Evolutionary conservation across 306 rosid species (phyloP).

Genomic region (Calophaca sinica): DNA sequence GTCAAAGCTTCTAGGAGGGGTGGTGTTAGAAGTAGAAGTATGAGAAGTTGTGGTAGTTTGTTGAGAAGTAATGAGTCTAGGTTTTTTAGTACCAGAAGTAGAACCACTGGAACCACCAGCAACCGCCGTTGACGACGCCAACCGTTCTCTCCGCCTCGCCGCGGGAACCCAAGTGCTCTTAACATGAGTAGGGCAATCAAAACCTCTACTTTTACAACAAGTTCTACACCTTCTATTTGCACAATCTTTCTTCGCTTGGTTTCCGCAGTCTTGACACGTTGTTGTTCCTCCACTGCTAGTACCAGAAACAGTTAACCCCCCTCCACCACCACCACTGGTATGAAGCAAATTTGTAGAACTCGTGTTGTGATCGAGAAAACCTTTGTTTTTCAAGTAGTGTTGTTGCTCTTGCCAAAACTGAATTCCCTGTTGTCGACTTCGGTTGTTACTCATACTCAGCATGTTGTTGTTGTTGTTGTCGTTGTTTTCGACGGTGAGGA

Average conservation of each 20-base stretch:
- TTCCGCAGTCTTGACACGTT: slow-evolving; percentile 94
- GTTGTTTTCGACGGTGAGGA: slow-evolving; percentile 38
- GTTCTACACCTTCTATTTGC: slow-evolving; percentile 83
- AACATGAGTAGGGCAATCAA: slow-evolving; percentile 87
- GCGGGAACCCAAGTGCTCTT: slow-evolving; percentile 99
- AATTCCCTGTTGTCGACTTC: slow-evolving; percentile 54
- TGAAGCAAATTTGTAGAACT: slow-evolving; percentile 48
- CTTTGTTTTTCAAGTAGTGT: slow-evolving; percentile 64
- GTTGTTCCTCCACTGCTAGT: slow-evolving; percentile 51
- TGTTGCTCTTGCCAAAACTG: slow-evolving; percentile 85
- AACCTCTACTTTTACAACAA: slow-evolving; percentile 92
- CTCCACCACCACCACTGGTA: slow-evolving; percentile 34
- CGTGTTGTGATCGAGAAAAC: slow-evolving; percentile 46
- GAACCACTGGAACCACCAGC: slow-evolving; percentile 75
- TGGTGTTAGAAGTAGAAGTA: slow-evolving; percentile 90
- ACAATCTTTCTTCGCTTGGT: slow-evolving; percentile 97
- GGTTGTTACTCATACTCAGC: not conserved
- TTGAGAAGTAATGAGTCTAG: slow-evolving; percentile 76
- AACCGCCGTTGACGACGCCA: slow-evolving; percentile 41
- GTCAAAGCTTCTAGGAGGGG: slow-evolving; percentile 96
- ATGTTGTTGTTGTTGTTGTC: slow-evolving; percentile 30
- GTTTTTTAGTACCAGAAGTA: slow-evolving; percentile 79
- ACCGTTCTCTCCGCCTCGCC: slow-evolving; percentile 82
- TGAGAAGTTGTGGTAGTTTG: slow-evolving; percentile 81
- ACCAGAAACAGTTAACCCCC: slow-evolving; percentile 49